phyloP scores from a whole-genome alignment of 129 eudicot genomes.

The Tagetes patula region DNA sequence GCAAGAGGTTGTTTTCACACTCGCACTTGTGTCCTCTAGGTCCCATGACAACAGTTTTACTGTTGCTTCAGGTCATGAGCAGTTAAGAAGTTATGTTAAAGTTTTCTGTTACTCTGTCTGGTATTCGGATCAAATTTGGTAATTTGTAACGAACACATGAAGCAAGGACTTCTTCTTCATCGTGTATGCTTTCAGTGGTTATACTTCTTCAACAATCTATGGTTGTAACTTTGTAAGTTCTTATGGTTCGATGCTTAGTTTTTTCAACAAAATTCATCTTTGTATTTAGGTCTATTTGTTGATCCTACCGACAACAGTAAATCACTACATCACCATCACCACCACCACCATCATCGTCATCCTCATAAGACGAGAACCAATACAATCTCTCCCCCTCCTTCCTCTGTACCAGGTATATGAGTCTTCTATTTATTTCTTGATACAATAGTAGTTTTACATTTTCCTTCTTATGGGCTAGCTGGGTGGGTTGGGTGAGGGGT shows the following conservation, averaged over 20 bases:
- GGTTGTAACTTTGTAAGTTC: not conserved
- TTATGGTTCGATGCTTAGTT: not conserved
- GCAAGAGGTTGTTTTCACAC: too few relatives aligned
- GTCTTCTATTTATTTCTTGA: not conserved
- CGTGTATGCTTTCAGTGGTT: not conserved
- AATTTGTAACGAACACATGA: too few relatives aligned
- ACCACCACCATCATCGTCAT: constrained; percentile 22
- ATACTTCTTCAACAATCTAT: not conserved
- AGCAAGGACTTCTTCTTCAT: too few relatives aligned
- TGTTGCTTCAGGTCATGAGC: too few relatives aligned
- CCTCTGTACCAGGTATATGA: constrained; percentile 61
- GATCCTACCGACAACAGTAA: constrained; percentile 37
- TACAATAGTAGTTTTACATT: not conserved
- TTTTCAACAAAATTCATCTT: constrained; percentile 12
- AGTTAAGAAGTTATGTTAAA: too few relatives aligned
- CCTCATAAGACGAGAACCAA: constrained; percentile 40
- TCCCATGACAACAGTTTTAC: too few relatives aligned
- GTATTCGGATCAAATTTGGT: too few relatives aligned
- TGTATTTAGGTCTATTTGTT: constrained; percentile 49
- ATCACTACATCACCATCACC: constrained; percentile 41
- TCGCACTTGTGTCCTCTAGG: too few relatives aligned
- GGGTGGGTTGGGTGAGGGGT: not conserved
- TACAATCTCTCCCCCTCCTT: constrained; percentile 63
- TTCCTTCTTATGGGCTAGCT: not conserved
- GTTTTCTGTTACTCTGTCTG: too few relatives aligned